Conservation (phyloP, 2,329 filamentous ascomycete genomes). For the Nigrograna mackinnonii region DNA sequence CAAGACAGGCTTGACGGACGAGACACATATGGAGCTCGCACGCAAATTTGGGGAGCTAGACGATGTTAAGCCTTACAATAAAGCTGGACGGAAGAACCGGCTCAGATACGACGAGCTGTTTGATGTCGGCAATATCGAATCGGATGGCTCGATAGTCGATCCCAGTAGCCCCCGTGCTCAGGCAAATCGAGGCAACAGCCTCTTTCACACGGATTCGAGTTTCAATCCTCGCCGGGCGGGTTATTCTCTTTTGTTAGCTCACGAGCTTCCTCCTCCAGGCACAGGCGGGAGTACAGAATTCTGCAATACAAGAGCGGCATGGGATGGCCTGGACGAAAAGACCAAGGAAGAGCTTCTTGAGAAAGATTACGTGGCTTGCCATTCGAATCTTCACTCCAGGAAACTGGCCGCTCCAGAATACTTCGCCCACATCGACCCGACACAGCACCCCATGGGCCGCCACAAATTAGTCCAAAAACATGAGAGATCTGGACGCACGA, state of each 20-base stretch:
- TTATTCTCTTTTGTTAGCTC: slow-evolving; percentile 13
- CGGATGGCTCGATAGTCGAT: slow-evolving; percentile 46
- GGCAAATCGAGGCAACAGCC: slow-evolving; percentile 24
- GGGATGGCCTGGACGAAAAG: slow-evolving; percentile 22
- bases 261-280: slow-evolving; percentile 11
- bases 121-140: slow-evolving; percentile 58
- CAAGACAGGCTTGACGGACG: slow-evolving; percentile 53
- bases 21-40: slow-evolving; percentile 54
- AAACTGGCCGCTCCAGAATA: slow-evolving; percentile 54
- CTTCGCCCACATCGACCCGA: slow-evolving; percentile 49
- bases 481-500: not conserved
- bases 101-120: slow-evolving; percentile 55
- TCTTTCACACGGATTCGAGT: slow-evolving; percentile 18
- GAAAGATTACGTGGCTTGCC: slow-evolving; percentile 7
- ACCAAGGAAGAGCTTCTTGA: slow-evolving; percentile 18
- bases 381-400: slow-evolving; percentile 53
- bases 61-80: slow-evolving; percentile 55
- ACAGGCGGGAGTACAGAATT: slow-evolving; percentile 18
- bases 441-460: slow-evolving; percentile 15
- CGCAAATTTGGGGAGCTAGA: slow-evolving; percentile 57
- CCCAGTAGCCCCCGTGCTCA: slow-evolving; percentile 44
- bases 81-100: slow-evolving; percentile 49
- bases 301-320: slow-evolving; percentile 16
- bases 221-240: slow-evolving; percentile 17
- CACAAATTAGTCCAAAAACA: not conserved